Percentiles rank a stretch among this genome's conserved stretches.
phyloP scores from a whole-genome alignment of 129 eudicot genomes.

The Chrysanthemum makinoi region DNA sequence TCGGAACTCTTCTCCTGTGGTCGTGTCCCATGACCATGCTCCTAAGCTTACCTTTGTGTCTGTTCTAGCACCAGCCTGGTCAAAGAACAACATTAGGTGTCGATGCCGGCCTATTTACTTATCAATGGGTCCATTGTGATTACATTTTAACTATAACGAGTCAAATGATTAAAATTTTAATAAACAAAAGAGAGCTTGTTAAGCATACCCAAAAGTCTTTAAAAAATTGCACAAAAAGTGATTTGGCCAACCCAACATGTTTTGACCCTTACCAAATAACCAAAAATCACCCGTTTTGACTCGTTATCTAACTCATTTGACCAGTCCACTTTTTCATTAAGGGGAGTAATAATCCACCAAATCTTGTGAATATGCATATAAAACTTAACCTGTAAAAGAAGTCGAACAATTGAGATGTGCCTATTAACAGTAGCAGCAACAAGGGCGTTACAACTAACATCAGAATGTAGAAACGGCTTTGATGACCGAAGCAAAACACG shows the following conservation, averaged over 20 bases:
- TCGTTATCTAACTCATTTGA: not conserved
- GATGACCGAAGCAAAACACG: slow-evolving; percentile 83
- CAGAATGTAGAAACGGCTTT: slow-evolving; percentile 76
- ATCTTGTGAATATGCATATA: not conserved
- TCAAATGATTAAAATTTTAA: not conserved
- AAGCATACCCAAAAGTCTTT: not conserved
- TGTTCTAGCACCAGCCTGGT: slow-evolving; percentile 58
- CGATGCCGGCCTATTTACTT: not conserved
- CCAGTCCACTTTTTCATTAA: not conserved
- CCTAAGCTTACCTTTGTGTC: slow-evolving; percentile 72
- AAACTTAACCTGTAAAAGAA: slow-evolving; percentile 53
- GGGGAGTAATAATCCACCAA: not conserved
- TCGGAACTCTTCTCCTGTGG: slow-evolving; percentile 77
- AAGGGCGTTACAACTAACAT: slow-evolving; percentile 69
- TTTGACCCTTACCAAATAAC: not conserved
- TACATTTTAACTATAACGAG: not conserved
- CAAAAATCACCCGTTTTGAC: not conserved
- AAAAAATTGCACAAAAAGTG: not conserved
- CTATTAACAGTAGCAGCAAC: slow-evolving; percentile 77
- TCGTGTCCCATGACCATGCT: slow-evolving; percentile 90
- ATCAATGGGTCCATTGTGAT: not conserved
- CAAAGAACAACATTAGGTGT: not conserved
- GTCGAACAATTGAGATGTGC: slow-evolving; percentile 53
- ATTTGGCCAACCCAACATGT: not conserved
- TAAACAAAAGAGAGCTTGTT: not conserved